These are phyloP conservation scores for Podaxis rugospora DNA, from an alignment of 768 basidiomycete species.

Conservation along the genomic window DNA sequence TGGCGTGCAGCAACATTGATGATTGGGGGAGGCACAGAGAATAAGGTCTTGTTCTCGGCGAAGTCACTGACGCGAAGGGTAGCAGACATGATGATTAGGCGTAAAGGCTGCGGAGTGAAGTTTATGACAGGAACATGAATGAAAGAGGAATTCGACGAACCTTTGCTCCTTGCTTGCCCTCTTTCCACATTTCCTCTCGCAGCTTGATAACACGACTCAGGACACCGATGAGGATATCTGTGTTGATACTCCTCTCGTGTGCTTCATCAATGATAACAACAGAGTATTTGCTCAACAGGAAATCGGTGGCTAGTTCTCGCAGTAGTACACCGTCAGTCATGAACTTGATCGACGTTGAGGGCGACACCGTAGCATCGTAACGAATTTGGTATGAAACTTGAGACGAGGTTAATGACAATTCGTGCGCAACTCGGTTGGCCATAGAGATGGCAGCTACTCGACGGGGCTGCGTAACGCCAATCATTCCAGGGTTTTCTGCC, in stretches of 20 bases:
- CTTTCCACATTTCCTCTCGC: slow-evolving; percentile 85
- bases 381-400: slow-evolving; percentile 95
- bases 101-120: slow-evolving; percentile 57
- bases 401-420: slow-evolving; percentile 79
- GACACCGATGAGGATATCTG: slow-evolving; percentile 95
- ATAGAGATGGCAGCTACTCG: slow-evolving; percentile 97
- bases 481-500: slow-evolving; percentile 82
- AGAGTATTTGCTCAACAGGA: slow-evolving; percentile 90
- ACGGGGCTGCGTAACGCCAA: slow-evolving; percentile 95
- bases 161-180: slow-evolving; percentile 67
- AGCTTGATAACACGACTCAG: slow-evolving; percentile 90
- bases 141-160: slow-evolving; percentile 30
- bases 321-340: slow-evolving; percentile 99
- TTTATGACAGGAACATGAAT: slow-evolving; percentile 3
- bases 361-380: slow-evolving; percentile 91
- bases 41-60: slow-evolving; percentile 77
- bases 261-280: slow-evolving; percentile 97
- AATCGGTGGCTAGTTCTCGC: slow-evolving; percentile 88
- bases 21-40: slow-evolving; percentile 82
- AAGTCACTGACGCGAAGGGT: slow-evolving; percentile 94
- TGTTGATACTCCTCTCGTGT: slow-evolving; percentile 97
- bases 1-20: slow-evolving; percentile 88
- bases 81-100: slow-evolving; percentile 98
- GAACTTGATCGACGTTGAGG: slow-evolving; percentile 93
- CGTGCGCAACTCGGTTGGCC: slow-evolving; percentile 88